phyloP scores from a whole-genome alignment of 2,329 filamentous ascomycete species.

The Orbilia brochopaga region DNA sequence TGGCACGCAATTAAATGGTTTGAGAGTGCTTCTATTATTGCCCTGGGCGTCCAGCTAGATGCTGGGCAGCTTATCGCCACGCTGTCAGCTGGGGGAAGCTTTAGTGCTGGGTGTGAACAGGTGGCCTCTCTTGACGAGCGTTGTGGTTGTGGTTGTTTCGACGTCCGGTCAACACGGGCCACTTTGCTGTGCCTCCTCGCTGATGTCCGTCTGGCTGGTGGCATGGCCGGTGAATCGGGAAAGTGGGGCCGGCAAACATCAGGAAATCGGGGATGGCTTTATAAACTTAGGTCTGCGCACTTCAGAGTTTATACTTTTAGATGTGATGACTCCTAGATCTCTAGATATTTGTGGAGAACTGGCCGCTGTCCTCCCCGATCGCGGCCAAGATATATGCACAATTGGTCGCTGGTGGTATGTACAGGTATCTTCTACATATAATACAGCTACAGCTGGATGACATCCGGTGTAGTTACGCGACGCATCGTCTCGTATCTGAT shows the following conservation, averaged over 20 bases:
- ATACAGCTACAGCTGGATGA: conserved; percentile 42
- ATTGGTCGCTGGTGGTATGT: conserved; percentile 11
- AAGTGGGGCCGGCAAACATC: conserved; percentile 49
- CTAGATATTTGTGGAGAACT: no score
- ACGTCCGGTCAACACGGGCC: conserved; percentile 35
- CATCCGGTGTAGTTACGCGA: conserved; percentile 49
- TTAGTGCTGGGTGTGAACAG: conserved; percentile 44
- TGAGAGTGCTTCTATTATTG: conserved; percentile 23
- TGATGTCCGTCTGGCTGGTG: no score
- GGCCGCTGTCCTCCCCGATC: no score
- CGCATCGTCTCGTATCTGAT: conserved; percentile 50
- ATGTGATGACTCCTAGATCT: no score
- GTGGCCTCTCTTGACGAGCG: conserved; percentile 43
- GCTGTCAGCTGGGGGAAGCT: conserved; percentile 35
- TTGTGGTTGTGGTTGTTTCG: conserved; percentile 46
- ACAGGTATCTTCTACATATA: conserved; percentile 15
- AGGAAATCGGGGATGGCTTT: conserved; percentile 13
- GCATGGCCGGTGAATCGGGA: conserved; percentile 13
- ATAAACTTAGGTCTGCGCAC: not conserved
- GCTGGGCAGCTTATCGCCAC: conserved; percentile 40
- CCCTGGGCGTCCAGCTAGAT: not conserved
- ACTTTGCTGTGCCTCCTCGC: no score
- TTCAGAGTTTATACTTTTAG: no score
- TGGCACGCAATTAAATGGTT: conserved; percentile 40
- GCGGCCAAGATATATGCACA: no score